Conservation (phyloP, 2,329 filamentous ascomycete genomes). For the Trichoderma arundinaceum region DNA sequence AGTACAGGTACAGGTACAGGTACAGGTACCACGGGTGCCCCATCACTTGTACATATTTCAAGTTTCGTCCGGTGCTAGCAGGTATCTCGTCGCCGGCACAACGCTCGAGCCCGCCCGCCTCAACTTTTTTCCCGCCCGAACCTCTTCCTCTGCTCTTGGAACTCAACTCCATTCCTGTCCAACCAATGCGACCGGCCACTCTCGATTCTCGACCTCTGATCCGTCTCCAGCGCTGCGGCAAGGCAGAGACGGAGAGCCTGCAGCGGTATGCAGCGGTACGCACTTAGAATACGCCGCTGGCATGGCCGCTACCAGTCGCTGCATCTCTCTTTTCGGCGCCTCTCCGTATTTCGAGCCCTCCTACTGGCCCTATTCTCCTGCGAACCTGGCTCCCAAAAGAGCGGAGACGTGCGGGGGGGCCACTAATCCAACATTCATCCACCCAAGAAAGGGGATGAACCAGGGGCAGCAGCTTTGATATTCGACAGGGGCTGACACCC, state of each 20-base stretch:
- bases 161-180: constrained; percentile 26
- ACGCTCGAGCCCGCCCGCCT: not conserved
- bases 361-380: constrained; percentile 15
- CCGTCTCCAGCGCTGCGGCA: not conserved
- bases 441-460: constrained; percentile 30
- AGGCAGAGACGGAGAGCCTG: constrained; percentile 4
- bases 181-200: too few relatives aligned
- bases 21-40: not conserved
- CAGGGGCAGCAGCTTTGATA: constrained; percentile 24
- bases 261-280: not conserved
- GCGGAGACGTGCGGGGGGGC: constrained; percentile 17
- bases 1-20: not conserved
- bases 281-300: too few relatives aligned
- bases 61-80: too few relatives aligned
- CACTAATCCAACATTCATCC: constrained; percentile 14
- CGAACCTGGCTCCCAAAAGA: constrained; percentile 18
- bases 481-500: constrained; percentile 22
- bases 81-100: too few relatives aligned
- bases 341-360: not conserved
- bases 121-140: constrained; percentile 21
- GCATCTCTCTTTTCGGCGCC: constrained; percentile 3
- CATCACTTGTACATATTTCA: too few relatives aligned
- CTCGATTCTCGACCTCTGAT: too few relatives aligned
- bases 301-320: not conserved
- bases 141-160: constrained; percentile 9